Percentiles rank a stretch among this genome's conserved stretches.
Evolutionary conservation across 148 eudicot species (phyloP).

Genomic region (Diospyros kaki): DNA sequence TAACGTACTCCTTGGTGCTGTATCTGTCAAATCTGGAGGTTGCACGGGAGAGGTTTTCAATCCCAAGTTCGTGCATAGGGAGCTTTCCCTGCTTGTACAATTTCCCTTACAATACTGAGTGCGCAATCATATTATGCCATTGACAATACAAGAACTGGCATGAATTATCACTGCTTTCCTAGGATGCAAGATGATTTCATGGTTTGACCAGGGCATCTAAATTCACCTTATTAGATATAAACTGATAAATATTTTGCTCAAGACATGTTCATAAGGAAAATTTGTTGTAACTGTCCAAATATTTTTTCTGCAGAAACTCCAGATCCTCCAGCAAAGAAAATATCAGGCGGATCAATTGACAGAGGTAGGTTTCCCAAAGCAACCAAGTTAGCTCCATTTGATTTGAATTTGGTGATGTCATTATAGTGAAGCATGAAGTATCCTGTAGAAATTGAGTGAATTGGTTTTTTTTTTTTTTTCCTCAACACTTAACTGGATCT

Average conservation of each 20-base stretch:
- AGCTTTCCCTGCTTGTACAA: too few species aligned
- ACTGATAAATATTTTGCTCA: background rate
- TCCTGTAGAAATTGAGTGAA: too few species aligned
- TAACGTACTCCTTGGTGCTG: too few species aligned
- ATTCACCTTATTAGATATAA: background rate
- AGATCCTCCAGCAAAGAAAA: conserved; percentile 24
- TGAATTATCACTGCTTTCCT: background rate
- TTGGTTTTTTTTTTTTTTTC: background rate
- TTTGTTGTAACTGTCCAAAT: background rate
- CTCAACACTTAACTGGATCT: background rate
- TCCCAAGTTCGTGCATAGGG: too few species aligned
- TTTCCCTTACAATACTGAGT: too few species aligned
- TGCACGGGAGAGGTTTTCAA: too few species aligned
- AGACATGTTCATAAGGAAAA: background rate
- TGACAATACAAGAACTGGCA: too few species aligned
- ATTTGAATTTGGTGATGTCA: background rate
- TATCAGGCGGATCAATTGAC: conserved; percentile 26
- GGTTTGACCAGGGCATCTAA: background rate
- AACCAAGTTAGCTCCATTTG: background rate
- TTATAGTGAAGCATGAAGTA: background rate
- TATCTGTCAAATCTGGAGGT: too few species aligned
- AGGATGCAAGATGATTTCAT: background rate
- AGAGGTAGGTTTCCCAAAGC: conserved; percentile 24
- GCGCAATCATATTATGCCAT: too few species aligned
- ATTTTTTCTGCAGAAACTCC: conserved; percentile 19